Conservation (phyloP, 2,329 filamentous ascomycete species). For the Talaromyces islandicus region DNA sequence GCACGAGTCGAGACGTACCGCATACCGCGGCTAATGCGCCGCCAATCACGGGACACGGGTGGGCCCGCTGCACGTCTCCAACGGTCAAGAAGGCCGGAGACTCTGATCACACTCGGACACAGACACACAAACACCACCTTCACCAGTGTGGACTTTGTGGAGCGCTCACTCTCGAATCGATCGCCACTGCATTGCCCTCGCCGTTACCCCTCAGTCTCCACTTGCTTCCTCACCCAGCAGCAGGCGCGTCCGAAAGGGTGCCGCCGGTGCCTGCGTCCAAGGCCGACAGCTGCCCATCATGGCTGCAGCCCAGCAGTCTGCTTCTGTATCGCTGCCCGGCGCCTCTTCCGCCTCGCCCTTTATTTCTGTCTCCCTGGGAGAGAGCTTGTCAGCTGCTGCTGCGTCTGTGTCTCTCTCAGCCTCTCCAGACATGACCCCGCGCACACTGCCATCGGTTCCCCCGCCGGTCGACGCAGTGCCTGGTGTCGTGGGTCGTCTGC, state of each 20-base stretch:
- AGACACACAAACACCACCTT: background rate
- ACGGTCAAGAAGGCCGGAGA: background rate
- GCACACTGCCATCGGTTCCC: slow-evolving; percentile 18
- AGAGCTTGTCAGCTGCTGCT: background rate
- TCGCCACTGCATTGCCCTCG: background rate
- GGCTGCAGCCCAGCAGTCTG: background rate
- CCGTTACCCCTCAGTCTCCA: background rate
- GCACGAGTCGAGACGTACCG: slow-evolving; percentile 2
- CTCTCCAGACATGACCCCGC: slow-evolving; percentile 14
- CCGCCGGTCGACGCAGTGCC: slow-evolving; percentile 31
- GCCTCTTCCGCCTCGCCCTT: background rate
- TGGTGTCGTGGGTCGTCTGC: slow-evolving; percentile 43
- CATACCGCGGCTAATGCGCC: slow-evolving; percentile 5
- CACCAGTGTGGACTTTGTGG: background rate
- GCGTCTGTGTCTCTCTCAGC: background rate
- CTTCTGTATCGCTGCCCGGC: background rate
- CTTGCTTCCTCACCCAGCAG: background rate
- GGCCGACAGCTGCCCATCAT: background rate
- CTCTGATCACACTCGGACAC: background rate
- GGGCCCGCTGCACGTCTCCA: background rate
- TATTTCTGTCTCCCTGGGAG: background rate
- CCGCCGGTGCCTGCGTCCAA: background rate
- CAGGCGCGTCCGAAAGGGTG: background rate
- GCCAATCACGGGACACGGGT: slow-evolving; percentile 6
- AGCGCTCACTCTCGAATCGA: background rate